Base-by-base conservation (phyloP, 257 asterid genomes). In the Mentha longifolia region DNA sequence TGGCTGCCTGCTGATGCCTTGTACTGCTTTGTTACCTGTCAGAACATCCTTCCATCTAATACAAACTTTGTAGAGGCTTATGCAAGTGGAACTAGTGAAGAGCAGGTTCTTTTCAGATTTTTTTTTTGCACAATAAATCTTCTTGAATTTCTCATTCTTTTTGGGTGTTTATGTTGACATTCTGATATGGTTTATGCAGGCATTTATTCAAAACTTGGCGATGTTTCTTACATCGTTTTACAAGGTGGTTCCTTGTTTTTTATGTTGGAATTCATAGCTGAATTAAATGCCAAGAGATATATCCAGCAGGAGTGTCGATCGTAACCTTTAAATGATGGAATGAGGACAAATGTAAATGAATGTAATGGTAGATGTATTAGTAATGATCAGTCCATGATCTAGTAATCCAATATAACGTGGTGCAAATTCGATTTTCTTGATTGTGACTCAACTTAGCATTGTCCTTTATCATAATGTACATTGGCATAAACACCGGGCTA, bases 171-270 rank as follows among this genome's bases (percentile, higher is more conserved):
- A 16, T 5, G 35, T 74, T 76, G 14, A 74, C 61, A 69, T 45
- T 68, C 62, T 35, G 50, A 52, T 67, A 0, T 64, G 42, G 41
- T 39, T 49, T 74, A 42, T 79, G 41, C 95, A 95, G 99, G 97
- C 94, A 37, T 95, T 95, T 70, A 90, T 95, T 71, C 99, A 95
- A 80, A 95, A 95, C 74, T 74, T 95, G 86, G 99, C 98, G 0
- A 68, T 95, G 87, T 95, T 92, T 78, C 87, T 95, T 81, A 92
- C 99, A 63, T 89, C 99, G 52, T 95, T 92, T 77, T 95, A 71
- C 84, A 95, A 95, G 97, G 99, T 85, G 79, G 82, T 4, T 61
- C 12, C 19, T 35, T 20, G 15, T 47, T 59, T 22, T 25, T 39
- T 55, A 31, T 15, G 33, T 49, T 75, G 50, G 60, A 50, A 33